Conservation (phyloP, 192 early-diverging fungal species). For the Gaertneriomyces sp. region DNA sequence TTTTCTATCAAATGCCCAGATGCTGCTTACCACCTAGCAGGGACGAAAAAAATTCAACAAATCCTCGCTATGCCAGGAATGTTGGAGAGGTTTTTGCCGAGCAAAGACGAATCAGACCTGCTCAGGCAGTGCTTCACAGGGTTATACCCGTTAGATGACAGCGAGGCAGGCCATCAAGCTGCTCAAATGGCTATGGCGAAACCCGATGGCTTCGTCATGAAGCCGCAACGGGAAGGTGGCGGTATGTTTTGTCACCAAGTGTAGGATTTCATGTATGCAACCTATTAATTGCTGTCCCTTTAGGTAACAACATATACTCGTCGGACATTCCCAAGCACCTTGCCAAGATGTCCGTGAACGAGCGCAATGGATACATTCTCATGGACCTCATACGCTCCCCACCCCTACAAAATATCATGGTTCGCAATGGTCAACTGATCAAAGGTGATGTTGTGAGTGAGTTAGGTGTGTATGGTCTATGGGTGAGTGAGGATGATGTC, state of each 20-base stretch:
- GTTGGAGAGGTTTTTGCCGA: conserved; percentile 62
- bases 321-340: conserved; percentile 69
- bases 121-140: conserved; percentile 82
- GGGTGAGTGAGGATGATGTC: conserved; percentile 62
- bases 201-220: conserved; percentile 78
- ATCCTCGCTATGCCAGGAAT: conserved; percentile 75
- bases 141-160: conserved; percentile 80
- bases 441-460: conserved; percentile 81
- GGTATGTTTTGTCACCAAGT: conserved; percentile 35
- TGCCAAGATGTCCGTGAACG: conserved; percentile 49
- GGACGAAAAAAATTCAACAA: conserved; percentile 97
- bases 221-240: conserved; percentile 96
- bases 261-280: not conserved
- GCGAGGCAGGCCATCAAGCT: conserved; percentile 62
- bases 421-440: conserved; percentile 72
- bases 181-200: conserved; percentile 58
- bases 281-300: not conserved
- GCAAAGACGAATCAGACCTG: conserved; percentile 33
- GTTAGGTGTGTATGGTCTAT: conserved; percentile 90
- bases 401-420: conserved; percentile 64
- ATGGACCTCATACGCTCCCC: conserved; percentile 93
- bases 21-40: conserved; percentile 85
- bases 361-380: conserved; percentile 83
- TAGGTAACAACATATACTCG: conserved; percentile 85
- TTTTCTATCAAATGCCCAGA: conserved; percentile 83